Percentiles rank a stretch among this genome's conserved stretches.
Evolutionary conservation across 257 asterid species (phyloP).

Genomic region (Plantago ovata): DNA sequence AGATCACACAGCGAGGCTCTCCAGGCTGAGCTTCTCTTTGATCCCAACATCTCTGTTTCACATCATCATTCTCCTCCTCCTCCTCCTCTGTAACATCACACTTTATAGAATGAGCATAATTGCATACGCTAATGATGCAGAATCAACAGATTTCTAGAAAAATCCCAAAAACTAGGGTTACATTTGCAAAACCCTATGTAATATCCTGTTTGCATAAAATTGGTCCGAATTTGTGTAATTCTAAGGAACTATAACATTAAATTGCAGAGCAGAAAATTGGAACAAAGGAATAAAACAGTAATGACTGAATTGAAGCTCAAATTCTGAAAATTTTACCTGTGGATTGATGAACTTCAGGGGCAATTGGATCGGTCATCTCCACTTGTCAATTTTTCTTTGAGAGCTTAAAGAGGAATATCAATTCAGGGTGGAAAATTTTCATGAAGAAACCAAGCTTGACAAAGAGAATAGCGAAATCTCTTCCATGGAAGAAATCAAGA

Average conservation of each 20-base stretch:
- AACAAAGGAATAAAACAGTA: too few species aligned
- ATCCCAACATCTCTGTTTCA: slow-evolving; percentile 67
- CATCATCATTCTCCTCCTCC: slow-evolving; percentile 35
- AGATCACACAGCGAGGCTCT: slow-evolving; percentile 67
- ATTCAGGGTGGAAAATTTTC: not conserved
- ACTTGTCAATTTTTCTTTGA: not conserved
- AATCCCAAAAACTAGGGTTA: not conserved
- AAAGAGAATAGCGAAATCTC: not conserved
- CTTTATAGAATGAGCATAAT: not conserved
- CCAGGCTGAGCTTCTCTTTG: slow-evolving; percentile 86
- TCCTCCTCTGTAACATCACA: slow-evolving; percentile 11
- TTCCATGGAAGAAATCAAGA: too few species aligned
- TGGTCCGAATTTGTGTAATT: not conserved
- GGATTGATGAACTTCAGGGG: not conserved
- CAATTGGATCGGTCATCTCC: not conserved
- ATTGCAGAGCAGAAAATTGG: not conserved
- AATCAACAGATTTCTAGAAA: not conserved
- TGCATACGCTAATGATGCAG: not conserved
- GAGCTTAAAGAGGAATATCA: too few species aligned
- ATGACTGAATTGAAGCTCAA: too few species aligned
- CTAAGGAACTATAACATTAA: not conserved
- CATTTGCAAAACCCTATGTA: not conserved
- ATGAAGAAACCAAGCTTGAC: not conserved
- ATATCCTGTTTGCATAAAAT: not conserved
- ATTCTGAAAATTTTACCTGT: not conserved